Evolutionary conservation across 192 early-diverging fungal species (phyloP).

Genomic region (Gamsiella multidivaricata): DNA sequence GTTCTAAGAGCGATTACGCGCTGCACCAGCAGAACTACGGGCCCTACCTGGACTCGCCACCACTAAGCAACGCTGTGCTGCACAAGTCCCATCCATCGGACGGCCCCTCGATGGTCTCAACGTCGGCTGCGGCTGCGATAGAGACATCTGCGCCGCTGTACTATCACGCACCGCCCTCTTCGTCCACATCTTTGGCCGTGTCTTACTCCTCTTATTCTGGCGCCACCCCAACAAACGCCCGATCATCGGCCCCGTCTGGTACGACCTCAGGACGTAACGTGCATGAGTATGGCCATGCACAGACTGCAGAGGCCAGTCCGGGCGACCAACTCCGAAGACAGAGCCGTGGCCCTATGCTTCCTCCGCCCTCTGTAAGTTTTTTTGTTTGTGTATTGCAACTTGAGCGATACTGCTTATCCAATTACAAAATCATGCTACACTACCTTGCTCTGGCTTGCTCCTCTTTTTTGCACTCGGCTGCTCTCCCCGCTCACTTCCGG

Average conservation of each 20-base stretch:
- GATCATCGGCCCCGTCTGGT: constrained; percentile 1
- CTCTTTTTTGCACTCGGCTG: neutral
- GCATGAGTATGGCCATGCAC: constrained; percentile 28
- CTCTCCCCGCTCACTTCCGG: neutral
- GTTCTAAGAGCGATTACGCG: constrained; percentile 49
- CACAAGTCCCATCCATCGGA: neutral
- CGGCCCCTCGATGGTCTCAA: neutral
- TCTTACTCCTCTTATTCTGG: constrained; percentile 8
- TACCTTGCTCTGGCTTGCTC: neutral
- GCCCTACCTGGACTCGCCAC: constrained; percentile 22
- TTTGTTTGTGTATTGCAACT: constrained; percentile 1
- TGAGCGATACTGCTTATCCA: constrained; percentile 6
- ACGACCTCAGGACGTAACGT: constrained; percentile 19
- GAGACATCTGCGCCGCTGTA: constrained; percentile 16
- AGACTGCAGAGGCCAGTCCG: constrained; percentile 4
- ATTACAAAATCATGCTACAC: neutral
- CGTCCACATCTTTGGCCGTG: constrained; percentile 15
- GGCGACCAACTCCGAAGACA: constrained; percentile 26
- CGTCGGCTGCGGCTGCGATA: constrained; percentile 12
- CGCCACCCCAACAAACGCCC: constrained; percentile 5
- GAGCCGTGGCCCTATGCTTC: constrained; percentile 38
- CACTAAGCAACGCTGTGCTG: constrained; percentile 11
- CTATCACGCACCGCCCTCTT: neutral
- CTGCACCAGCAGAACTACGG: constrained; percentile 53
- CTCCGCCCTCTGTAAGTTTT: constrained; percentile 51